Percentiles rank a stretch among this genome's conserved stretches.
Conservation (phyloP, 106 monocot genomes). For the Dendrobium chrysotoxum region DNA sequence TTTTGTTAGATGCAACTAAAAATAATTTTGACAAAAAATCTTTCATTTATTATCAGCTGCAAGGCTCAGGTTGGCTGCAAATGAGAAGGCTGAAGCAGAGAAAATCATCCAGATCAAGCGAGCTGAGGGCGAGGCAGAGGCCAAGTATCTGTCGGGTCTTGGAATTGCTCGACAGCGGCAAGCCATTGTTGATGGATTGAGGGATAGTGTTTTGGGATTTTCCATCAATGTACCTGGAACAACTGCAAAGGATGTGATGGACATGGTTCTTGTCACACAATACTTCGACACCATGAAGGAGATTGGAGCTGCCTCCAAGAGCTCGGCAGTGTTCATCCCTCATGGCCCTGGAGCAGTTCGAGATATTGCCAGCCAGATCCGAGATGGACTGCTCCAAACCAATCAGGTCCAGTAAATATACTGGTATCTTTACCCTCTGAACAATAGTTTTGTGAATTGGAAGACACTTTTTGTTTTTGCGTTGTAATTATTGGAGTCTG, state of each 20-base stretch:
- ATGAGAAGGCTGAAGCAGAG: slow-evolving; percentile 66
- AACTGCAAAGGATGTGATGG: slow-evolving; percentile 63
- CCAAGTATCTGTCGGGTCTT: slow-evolving; percentile 58
- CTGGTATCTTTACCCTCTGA: background rate
- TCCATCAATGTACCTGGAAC: slow-evolving; percentile 57
- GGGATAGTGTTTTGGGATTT: slow-evolving; percentile 66
- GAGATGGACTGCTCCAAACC: slow-evolving; percentile 65
- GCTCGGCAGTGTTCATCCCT: slow-evolving; percentile 66
- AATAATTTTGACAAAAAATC: background rate
- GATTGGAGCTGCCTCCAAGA: slow-evolving; percentile 58
- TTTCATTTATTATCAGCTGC: slow-evolving; percentile 26
- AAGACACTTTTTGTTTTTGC: no score
- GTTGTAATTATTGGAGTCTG: background rate
- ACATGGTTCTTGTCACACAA: slow-evolving; percentile 67
- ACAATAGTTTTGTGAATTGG: no score
- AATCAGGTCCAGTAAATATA: background rate
- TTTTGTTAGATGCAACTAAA: background rate
- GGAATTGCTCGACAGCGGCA: slow-evolving; percentile 63
- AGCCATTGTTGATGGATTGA: slow-evolving; percentile 59
- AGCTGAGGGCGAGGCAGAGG: slow-evolving; percentile 60
- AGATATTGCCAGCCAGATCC: slow-evolving; percentile 58
- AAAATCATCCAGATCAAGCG: slow-evolving; percentile 65
- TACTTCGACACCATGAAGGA: slow-evolving; percentile 85
- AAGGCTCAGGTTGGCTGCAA: slow-evolving; percentile 55
- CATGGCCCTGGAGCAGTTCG: slow-evolving; percentile 70